Conservation (phyloP, 371 early-diverging fungal genomes). For the Mucor circinelloides region DNA sequence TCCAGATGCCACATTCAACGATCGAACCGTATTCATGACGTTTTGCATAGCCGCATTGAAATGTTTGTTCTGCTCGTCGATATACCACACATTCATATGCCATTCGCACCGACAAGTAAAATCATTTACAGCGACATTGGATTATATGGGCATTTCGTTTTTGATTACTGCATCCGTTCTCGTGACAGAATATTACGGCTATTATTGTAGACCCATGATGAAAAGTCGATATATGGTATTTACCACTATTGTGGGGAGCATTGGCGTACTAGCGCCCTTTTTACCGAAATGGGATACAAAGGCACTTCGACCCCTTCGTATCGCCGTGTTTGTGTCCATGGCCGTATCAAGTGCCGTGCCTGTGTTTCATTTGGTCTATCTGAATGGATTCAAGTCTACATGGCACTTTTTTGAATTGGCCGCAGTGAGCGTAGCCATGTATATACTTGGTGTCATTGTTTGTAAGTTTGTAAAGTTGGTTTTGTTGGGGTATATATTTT, state of each 20-base stretch:
- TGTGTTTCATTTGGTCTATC: slow-evolving; percentile 42
- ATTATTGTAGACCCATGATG: slow-evolving; percentile 57
- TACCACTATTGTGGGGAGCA: slow-evolving; percentile 46
- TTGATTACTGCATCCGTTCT: slow-evolving; percentile 68
- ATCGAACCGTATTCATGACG: slow-evolving; percentile 56
- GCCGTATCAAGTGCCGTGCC: slow-evolving; percentile 56
- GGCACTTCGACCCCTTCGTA: slow-evolving; percentile 44
- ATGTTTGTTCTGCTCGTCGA: slow-evolving; percentile 68
- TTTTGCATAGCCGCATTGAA: slow-evolving; percentile 68
- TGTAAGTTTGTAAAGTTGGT: slow-evolving; percentile 19
- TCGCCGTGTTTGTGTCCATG: slow-evolving; percentile 59
- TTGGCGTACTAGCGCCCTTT: slow-evolving; percentile 52
- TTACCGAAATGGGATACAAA: slow-evolving; percentile 54
- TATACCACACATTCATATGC: slow-evolving; percentile 72
- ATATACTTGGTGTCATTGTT: slow-evolving; percentile 49
- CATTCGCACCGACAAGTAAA: slow-evolving; percentile 61
- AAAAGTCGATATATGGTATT: slow-evolving; percentile 57
- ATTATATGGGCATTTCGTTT: slow-evolving; percentile 73
- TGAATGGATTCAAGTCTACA: slow-evolving; percentile 45
- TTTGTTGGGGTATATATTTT: neutral
- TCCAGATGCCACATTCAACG: slow-evolving; percentile 51
- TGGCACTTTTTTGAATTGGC: slow-evolving; percentile 50
- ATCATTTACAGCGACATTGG: slow-evolving; percentile 66
- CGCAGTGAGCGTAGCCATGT: slow-evolving; percentile 48
- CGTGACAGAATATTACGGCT: slow-evolving; percentile 65